Percentiles rank a stretch among this genome's conserved stretches.
These are phyloP conservation scores for Stagonosporopsis cucurbitacearum DNA, from an alignment of 2,329 filamentous ascomycete species.

Conservation along the genomic window DNA sequence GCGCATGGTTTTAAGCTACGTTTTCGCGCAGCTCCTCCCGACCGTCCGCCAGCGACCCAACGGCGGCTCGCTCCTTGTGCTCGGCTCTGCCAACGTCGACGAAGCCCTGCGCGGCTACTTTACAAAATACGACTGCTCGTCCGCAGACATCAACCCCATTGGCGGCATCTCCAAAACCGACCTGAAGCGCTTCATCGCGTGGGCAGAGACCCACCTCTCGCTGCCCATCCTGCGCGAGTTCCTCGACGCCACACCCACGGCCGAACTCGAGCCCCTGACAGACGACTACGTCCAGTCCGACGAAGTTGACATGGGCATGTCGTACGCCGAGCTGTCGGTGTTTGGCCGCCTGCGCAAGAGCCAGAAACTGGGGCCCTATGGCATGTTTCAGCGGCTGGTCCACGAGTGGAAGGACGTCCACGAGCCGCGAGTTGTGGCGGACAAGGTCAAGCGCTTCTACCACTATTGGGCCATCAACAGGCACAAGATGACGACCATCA, in stretches of 20 bases:
- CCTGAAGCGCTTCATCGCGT: conserved; percentile 74
- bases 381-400: conserved; percentile 61
- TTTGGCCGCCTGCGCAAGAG: conserved; percentile 63
- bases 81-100: conserved; percentile 70
- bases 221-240: conserved; percentile 72
- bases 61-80: conserved; percentile 66
- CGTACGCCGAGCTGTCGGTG: conserved; percentile 59
- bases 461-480: conserved; percentile 47
- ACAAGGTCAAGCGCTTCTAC: conserved; percentile 55
- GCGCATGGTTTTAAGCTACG: conserved; percentile 70
- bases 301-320: conserved; percentile 60
- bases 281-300: conserved; percentile 65
- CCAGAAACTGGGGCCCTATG: conserved; percentile 55
- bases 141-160: conserved; percentile 63
- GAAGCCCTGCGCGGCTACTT: conserved; percentile 60
- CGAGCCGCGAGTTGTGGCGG: conserved; percentile 53
- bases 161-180: conserved; percentile 70
- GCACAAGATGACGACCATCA: conserved; percentile 39
- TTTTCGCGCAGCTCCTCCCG: conserved; percentile 69
- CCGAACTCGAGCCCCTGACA: conserved; percentile 68
- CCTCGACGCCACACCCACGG: conserved; percentile 57
- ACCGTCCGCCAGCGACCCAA: conserved; percentile 63
- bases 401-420: conserved; percentile 56
- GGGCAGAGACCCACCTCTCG: conserved; percentile 58
- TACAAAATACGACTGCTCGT: conserved; percentile 72